These are phyloP conservation scores for Chernovozyma sophiae-reginae DNA, from an alignment of 1,139 yeast species.

Conservation along the genomic window DNA sequence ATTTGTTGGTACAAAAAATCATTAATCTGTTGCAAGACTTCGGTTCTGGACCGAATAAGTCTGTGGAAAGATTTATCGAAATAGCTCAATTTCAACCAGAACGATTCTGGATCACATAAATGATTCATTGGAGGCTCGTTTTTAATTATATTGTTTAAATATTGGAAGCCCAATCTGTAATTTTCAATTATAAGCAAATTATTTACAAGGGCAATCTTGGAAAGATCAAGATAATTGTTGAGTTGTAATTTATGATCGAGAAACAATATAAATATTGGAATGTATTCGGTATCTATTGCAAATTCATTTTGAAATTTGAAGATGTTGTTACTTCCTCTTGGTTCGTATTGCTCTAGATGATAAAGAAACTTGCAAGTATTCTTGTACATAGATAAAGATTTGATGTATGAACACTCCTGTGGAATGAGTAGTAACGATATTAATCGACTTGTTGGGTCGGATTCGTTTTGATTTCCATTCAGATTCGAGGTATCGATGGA, in stretches of 20 bases:
- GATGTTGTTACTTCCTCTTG: constrained; percentile 9
- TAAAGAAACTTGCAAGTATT: constrained; percentile 10
- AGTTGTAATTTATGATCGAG: not conserved
- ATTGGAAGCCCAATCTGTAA: constrained; percentile 7
- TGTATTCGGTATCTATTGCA: constrained; percentile 13
- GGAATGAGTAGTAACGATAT: not conserved
- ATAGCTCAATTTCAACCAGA: constrained; percentile 23
- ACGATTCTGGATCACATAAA: constrained; percentile 15
- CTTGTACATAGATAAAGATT: constrained; percentile 7
- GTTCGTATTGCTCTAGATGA: constrained; percentile 8
- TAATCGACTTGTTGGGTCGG: not conserved
- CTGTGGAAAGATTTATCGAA: constrained; percentile 21
- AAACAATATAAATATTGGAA: constrained; percentile 13
- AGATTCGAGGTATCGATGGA: not conserved
- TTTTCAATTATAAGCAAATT: constrained; percentile 10
- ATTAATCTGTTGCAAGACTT: constrained; percentile 10
- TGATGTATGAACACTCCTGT: not conserved
- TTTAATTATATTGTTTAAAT: not conserved
- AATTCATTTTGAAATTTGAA: constrained; percentile 11
- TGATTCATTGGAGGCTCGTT: not conserved
- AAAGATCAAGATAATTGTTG: constrained; percentile 1
- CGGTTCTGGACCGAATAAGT: constrained; percentile 12
- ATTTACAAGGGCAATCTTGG: constrained; percentile 3
- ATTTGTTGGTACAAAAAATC: constrained; percentile 11
- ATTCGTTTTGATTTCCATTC: not conserved